Evolutionary conservation across 106 monocot species (phyloP).

Genomic region (Alisma plantagoaquatica): DNA sequence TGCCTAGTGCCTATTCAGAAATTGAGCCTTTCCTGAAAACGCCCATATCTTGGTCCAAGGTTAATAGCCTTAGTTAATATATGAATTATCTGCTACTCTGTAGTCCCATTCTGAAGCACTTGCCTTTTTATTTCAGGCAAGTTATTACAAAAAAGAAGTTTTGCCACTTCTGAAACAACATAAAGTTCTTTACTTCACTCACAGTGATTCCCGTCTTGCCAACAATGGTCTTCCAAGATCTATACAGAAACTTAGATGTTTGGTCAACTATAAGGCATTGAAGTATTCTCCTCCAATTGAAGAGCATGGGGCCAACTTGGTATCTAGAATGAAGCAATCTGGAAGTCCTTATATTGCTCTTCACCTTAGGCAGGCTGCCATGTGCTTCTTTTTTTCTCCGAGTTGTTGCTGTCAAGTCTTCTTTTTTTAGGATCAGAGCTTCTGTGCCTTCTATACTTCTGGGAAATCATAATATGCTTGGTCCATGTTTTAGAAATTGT

Average conservation of each 20-base stretch:
- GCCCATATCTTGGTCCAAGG: slow-evolving; percentile 90
- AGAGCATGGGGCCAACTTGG: slow-evolving; percentile 39
- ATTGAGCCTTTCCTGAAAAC: slow-evolving; percentile 47
- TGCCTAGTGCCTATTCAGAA: slow-evolving; percentile 39
- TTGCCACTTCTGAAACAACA: slow-evolving; percentile 64
- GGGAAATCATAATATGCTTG: too few relatives aligned
- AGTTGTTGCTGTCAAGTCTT: too few relatives aligned
- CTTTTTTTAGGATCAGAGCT: too few relatives aligned
- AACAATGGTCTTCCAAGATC: slow-evolving; percentile 80
- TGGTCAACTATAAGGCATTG: slow-evolving; percentile 62
- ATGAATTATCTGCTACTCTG: neutral
- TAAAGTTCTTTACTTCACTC: slow-evolving; percentile 79
- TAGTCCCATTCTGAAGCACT: neutral
- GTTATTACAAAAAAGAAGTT: slow-evolving; percentile 63
- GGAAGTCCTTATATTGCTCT: slow-evolving; percentile 77
- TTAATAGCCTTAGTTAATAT: slow-evolving; percentile 14
- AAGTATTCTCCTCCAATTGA: slow-evolving; percentile 61
- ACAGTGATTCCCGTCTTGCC: slow-evolving; percentile 72
- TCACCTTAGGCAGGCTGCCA: slow-evolving; percentile 48
- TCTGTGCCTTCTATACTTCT: too few relatives aligned
- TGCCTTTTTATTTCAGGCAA: slow-evolving; percentile 26
- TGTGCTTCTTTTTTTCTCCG: neutral
- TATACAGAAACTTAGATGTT: slow-evolving; percentile 74
- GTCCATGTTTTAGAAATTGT: too few relatives aligned
- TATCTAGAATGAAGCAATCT: slow-evolving; percentile 47